phyloP scores from a whole-genome alignment of 2,329 filamentous ascomycete species.

The Cryphonectria radicalis region DNA sequence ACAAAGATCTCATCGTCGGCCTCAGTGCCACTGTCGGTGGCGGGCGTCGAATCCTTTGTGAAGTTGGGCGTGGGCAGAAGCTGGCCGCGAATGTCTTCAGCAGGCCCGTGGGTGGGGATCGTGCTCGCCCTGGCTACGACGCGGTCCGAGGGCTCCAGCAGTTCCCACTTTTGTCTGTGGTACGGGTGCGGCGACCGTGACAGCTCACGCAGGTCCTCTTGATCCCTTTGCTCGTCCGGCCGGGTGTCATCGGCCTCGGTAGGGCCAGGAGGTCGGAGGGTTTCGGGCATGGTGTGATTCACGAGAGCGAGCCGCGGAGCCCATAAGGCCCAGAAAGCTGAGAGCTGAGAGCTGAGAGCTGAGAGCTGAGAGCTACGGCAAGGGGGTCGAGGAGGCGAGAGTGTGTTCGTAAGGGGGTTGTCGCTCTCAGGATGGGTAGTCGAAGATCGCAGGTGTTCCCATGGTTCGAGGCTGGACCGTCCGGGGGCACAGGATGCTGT shows the following conservation, averaged over 20 bases:
- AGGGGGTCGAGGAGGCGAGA: not conserved
- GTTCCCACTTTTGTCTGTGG: conserved; percentile 61
- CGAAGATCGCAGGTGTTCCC: not conserved
- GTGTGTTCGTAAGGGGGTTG: not conserved
- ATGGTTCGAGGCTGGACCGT: not conserved
- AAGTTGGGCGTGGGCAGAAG: conserved; percentile 38
- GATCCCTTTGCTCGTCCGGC: conserved; percentile 39
- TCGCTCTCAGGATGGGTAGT: not conserved
- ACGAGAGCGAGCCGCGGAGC: conserved; percentile 31
- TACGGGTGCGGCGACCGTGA: conserved; percentile 72
- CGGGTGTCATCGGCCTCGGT: conserved; percentile 33
- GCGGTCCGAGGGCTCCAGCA: conserved; percentile 49
- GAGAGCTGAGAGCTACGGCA: not conserved
- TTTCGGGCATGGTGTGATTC: conserved; percentile 52
- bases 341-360: not conserved
- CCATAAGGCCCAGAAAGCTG: conserved; percentile 4
- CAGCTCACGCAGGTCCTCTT: conserved; percentile 50
- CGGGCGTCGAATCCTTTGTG: conserved; percentile 60
- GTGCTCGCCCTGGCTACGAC: conserved; percentile 34
- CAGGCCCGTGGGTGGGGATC: conserved; percentile 29
- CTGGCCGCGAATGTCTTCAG: conserved; percentile 33
- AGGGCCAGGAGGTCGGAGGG: conserved; percentile 44
- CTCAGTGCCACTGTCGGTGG: conserved; percentile 91
- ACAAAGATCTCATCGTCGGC: conserved; percentile 92
- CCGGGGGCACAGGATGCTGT: not conserved